These are phyloP conservation scores for Kwoniella europaea DNA, from an alignment of 768 basidiomycete species.

Conservation along the genomic window DNA sequence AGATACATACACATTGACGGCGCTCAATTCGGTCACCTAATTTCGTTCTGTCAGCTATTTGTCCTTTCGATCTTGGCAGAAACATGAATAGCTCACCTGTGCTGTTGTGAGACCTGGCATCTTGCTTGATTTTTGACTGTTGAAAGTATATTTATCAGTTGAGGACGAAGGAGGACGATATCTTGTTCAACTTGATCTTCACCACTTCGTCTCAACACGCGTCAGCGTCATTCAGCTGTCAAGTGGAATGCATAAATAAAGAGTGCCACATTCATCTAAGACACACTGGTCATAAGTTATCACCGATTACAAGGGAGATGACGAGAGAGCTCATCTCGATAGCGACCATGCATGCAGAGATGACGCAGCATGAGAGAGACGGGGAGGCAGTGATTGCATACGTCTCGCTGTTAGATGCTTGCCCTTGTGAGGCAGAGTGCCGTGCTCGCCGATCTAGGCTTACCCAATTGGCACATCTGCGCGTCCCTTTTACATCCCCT, in stretches of 20 bases:
- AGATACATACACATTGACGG: constrained; percentile 44
- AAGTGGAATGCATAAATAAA: not conserved
- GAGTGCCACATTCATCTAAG: not conserved
- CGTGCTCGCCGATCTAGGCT: no score
- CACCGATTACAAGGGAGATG: not conserved
- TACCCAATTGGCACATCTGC: no score
- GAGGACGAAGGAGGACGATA: not conserved
- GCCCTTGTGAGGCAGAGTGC: no score
- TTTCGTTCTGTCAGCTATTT: no score
- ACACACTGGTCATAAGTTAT: not conserved
- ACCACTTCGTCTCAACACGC: constrained; percentile 13
- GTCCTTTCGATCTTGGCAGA: not conserved
- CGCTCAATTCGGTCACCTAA: constrained; percentile 47
- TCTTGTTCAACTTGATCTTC: constrained; percentile 10
- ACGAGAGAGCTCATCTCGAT: not conserved
- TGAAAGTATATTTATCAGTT: not conserved
- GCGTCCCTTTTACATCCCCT: no score
- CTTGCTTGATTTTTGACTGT: not conserved
- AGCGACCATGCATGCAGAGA: constrained; percentile 7
- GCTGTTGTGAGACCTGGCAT: constrained; percentile 55
- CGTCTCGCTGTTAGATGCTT: no score
- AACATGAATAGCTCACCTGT: constrained; percentile 34
- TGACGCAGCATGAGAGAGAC: no score
- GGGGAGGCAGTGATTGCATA: no score
- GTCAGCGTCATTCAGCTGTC: constrained; percentile 20